Evolutionary conservation across 2,329 filamentous ascomycete genomes (phyloP).

Genomic region (Aspergillus fumigatiaffinis): DNA sequence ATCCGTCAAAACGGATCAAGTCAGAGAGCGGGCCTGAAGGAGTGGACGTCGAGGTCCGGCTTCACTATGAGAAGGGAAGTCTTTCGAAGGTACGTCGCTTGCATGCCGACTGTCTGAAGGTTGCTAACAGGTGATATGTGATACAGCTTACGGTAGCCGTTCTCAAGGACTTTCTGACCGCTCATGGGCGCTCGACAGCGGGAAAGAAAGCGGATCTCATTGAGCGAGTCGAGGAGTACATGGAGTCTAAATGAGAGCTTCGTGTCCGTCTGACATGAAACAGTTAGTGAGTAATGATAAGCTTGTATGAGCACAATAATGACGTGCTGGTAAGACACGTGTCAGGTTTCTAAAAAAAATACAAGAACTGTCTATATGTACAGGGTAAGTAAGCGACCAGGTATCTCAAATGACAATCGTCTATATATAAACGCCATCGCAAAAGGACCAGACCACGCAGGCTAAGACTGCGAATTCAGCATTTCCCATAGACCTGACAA

Average conservation of each 20-base stretch:
- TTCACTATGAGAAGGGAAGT: slow-evolving; percentile 40
- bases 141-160: slow-evolving; percentile 43
- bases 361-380: background rate
- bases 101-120: background rate
- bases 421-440: background rate
- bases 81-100: slow-evolving; percentile 35
- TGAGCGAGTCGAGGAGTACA: slow-evolving; percentile 47
- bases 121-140: background rate
- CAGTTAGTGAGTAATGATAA: background rate
- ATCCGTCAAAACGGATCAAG: slow-evolving; percentile 47
- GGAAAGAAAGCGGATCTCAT: slow-evolving; percentile 51
- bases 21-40: slow-evolving; percentile 25
- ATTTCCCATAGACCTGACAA: slow-evolving; percentile 35
- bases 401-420: background rate
- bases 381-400: background rate
- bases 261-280: background rate
- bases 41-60: slow-evolving; percentile 38
- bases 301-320: too few species aligned
- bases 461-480: slow-evolving; percentile 13
- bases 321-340: too few species aligned
- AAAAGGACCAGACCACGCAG: background rate
- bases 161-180: slow-evolving; percentile 46
- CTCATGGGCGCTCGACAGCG: slow-evolving; percentile 38
- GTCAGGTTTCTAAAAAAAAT: background rate
- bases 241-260: slow-evolving; percentile 39